These are phyloP conservation scores for Seminavis robusta DNA, from an alignment of 108 stramenopile species.

Conservation along the genomic window DNA sequence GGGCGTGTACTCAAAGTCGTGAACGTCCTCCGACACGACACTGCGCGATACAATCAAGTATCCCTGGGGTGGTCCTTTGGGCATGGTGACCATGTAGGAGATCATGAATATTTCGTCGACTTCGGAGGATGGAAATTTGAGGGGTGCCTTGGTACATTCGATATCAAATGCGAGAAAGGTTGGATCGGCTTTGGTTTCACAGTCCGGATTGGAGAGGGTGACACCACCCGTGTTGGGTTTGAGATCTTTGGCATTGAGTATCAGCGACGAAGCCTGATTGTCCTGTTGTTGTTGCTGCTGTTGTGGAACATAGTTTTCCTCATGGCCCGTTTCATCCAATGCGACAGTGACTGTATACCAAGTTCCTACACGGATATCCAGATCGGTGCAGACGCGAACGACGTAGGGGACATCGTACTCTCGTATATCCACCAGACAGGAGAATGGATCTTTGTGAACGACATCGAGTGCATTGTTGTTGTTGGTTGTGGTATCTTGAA, in stretches of 20 bases:
- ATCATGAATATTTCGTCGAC: conserved; percentile 98
- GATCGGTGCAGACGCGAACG: conserved; percentile 89
- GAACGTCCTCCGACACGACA: conserved; percentile 90
- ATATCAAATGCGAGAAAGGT: conserved; percentile 96
- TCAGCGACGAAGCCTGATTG: too few species aligned
- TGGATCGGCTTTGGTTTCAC: conserved; percentile 92
- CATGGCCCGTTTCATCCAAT: conserved; percentile 39
- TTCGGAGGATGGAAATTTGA: conserved; percentile 97
- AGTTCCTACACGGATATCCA: conserved; percentile 89
- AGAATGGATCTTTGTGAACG: conserved; percentile 58
- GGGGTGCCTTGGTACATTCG: conserved; percentile 97
- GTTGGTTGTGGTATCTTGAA: neutral
- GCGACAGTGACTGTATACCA: conserved; percentile 98
- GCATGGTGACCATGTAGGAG: conserved; percentile 95
- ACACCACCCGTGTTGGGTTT: conserved; percentile 35
- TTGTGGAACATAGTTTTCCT: too few species aligned
- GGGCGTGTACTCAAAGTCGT: conserved; percentile 98
- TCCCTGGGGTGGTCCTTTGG: conserved; percentile 62
- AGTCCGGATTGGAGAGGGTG: conserved; percentile 69
- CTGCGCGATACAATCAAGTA: conserved; percentile 86
- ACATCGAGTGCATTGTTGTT: neutral
- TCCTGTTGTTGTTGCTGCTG: too few species aligned
- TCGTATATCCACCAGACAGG: conserved; percentile 75
- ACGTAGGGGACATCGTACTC: conserved; percentile 98
- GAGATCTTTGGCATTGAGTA: neutral